These are phyloP conservation scores for Crithidia sp. DNA, from an alignment of 208 protist genomes.

Conservation along the genomic window DNA sequence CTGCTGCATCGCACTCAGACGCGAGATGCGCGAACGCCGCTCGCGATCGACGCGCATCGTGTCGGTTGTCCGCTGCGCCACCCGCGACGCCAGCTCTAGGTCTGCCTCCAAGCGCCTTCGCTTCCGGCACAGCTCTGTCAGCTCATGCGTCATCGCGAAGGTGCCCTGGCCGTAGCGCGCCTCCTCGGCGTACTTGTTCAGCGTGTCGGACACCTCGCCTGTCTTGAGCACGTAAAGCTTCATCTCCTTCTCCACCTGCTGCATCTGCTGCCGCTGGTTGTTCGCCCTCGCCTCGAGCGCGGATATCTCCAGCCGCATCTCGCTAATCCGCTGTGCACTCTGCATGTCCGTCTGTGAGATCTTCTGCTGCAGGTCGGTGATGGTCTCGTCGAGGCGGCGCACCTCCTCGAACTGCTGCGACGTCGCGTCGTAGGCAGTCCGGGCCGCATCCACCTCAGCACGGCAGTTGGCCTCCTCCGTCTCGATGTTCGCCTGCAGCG, in stretches of 20 bases:
- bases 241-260: conserved; percentile 64
- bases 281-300: conserved; percentile 59
- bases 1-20: conserved; percentile 68
- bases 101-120: conserved; percentile 64
- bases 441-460: conserved; percentile 49
- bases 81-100: conserved; percentile 61
- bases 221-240: conserved; percentile 55
- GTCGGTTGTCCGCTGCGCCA: conserved; percentile 66
- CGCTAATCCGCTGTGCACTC: conserved; percentile 62
- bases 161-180: conserved; percentile 44
- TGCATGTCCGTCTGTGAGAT: conserved; percentile 63
- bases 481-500: conserved; percentile 50
- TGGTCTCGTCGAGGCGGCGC: conserved; percentile 62
- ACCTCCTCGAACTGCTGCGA: conserved; percentile 56
- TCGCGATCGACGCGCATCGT: conserved; percentile 59
- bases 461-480: conserved; percentile 36
- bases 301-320: conserved; percentile 78
- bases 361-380: conserved; percentile 53
- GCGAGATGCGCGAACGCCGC: conserved; percentile 66
- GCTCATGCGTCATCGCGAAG: conserved; percentile 44
- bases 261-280: conserved; percentile 60
- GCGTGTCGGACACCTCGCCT: conserved; percentile 48
- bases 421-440: conserved; percentile 45
- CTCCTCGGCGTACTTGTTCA: conserved; percentile 64
- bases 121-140: conserved; percentile 53